phyloP scores from a whole-genome alignment of 2,329 filamentous ascomycete species.

The Calonectria henricotiae region DNA sequence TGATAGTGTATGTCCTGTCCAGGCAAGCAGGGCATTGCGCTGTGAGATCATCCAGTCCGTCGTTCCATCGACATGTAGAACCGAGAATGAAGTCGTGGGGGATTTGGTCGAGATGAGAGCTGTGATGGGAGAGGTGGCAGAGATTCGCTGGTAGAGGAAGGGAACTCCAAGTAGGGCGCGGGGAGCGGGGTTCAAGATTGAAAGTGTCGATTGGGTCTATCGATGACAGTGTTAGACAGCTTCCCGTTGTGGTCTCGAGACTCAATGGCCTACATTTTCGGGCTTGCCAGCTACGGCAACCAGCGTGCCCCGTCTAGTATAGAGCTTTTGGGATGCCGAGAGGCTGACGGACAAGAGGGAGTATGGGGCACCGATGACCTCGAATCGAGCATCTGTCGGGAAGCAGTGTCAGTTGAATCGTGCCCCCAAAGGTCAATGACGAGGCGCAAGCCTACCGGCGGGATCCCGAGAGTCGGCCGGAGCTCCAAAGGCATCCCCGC shows the following conservation, averaged over 20 bases:
- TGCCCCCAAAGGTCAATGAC: slow-evolving; percentile 18
- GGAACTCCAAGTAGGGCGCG: slow-evolving; percentile 88
- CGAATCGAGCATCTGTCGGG: slow-evolving; percentile 91
- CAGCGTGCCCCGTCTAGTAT: slow-evolving; percentile 91
- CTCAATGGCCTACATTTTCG: slow-evolving; percentile 78
- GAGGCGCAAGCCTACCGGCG: slow-evolving; percentile 62
- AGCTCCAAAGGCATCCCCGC: slow-evolving; percentile 72
- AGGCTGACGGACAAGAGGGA: slow-evolving; percentile 95
- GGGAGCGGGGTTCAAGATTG: slow-evolving; percentile 86
- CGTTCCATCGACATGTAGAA: slow-evolving; percentile 92
- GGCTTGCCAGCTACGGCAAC: slow-evolving; percentile 92
- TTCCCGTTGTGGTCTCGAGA: neutral
- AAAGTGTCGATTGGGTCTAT: slow-evolving; percentile 90
- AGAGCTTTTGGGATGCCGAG: slow-evolving; percentile 93
- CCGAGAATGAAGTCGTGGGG: slow-evolving; percentile 86
- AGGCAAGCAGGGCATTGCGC: slow-evolving; percentile 90
- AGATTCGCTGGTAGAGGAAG: slow-evolving; percentile 94
- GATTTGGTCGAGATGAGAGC: slow-evolving; percentile 92
- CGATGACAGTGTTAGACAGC: slow-evolving; percentile 21
- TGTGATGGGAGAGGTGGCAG: slow-evolving; percentile 89
- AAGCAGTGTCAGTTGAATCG: slow-evolving; percentile 37
- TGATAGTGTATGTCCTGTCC: slow-evolving; percentile 91
- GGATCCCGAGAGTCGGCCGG: slow-evolving; percentile 65
- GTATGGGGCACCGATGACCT: slow-evolving; percentile 92
- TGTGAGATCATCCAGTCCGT: slow-evolving; percentile 96